Percentiles rank a stretch among this genome's conserved stretches.
phyloP scores from a whole-genome alignment of 768 basidiomycete species.

The Phaeotremella fagi region DNA sequence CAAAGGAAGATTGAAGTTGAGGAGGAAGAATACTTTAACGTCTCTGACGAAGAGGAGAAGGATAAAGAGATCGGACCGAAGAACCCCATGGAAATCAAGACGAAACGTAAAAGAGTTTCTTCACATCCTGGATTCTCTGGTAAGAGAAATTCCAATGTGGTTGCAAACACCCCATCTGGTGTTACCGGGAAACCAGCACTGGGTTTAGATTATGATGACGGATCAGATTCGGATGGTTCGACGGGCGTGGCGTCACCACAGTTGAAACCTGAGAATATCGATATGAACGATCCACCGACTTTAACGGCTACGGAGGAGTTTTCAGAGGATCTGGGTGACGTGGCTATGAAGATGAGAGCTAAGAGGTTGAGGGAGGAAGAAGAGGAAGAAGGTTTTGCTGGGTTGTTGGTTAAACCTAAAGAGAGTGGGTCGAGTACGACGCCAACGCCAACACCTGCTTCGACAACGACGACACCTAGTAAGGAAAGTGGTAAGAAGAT shows the following conservation, averaged over 20 bases:
- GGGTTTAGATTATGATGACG: conserved; percentile 46
- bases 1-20: conserved; percentile 60
- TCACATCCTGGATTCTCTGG: conserved; percentile 59
- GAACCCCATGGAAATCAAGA: conserved; percentile 9
- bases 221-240: conserved; percentile 42
- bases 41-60: conserved; percentile 74
- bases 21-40: conserved; percentile 93
- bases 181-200: conserved; percentile 12
- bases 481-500: conserved; percentile 24
- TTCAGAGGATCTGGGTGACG: conserved; percentile 46
- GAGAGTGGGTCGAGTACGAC: neutral
- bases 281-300: neutral
- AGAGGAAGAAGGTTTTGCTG: conserved; percentile 58
- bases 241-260: conserved; percentile 18
- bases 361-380: conserved; percentile 65
- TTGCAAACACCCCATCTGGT: neutral
- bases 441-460: conserved; percentile 6
- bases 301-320: conserved; percentile 50
- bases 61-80: conserved; percentile 55
- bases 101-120: conserved; percentile 47
- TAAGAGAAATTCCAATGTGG: neutral
- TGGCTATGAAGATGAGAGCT: conserved; percentile 57
- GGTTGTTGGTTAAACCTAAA: conserved; percentile 15
- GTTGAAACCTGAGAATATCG: conserved; percentile 16
- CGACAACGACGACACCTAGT: conserved; percentile 4